Evolutionary conservation across 2,329 filamentous ascomycete species (phyloP).

Genomic region (Colletotrichum sp.): DNA sequence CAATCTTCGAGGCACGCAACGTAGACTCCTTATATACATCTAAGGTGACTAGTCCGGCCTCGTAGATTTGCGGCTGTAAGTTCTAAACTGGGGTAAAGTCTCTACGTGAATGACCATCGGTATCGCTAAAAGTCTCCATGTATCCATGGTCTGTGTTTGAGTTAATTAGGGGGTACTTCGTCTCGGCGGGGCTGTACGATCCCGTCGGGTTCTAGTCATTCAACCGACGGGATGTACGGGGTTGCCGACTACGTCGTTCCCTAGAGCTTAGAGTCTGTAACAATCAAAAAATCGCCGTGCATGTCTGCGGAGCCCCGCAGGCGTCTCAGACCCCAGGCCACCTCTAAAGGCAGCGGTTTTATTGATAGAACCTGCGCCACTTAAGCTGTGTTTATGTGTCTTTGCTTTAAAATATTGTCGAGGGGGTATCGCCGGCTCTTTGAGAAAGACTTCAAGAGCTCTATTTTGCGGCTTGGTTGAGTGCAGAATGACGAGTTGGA

Average conservation of each 20-base stretch:
- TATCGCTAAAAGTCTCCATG: neutral
- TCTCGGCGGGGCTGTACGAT: rapidly evolving
- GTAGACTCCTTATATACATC: neutral
- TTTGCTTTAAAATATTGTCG: neutral
- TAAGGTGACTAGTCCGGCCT: neutral
- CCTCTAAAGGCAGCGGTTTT: neutral
- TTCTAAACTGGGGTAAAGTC: neutral
- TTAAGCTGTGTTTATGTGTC: neutral
- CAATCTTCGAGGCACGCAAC: neutral
- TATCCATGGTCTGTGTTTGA: neutral
- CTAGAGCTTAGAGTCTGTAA: neutral
- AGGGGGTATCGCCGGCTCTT: neutral
- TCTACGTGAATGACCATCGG: neutral
- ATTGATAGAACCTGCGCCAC: neutral
- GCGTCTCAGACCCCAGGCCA: neutral
- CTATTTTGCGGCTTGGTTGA: neutral
- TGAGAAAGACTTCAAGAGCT: rapidly evolving
- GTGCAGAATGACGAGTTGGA: neutral
- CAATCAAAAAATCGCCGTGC: neutral
- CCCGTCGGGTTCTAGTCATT: neutral
- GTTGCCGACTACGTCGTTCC: neutral
- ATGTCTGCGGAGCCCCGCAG: neutral
- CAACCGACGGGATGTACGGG: neutral
- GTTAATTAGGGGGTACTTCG: neutral
- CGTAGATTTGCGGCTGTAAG: neutral